phyloP scores from a whole-genome alignment of 2,329 filamentous ascomycete genomes.

The Cladophialophora carrionii region DNA sequence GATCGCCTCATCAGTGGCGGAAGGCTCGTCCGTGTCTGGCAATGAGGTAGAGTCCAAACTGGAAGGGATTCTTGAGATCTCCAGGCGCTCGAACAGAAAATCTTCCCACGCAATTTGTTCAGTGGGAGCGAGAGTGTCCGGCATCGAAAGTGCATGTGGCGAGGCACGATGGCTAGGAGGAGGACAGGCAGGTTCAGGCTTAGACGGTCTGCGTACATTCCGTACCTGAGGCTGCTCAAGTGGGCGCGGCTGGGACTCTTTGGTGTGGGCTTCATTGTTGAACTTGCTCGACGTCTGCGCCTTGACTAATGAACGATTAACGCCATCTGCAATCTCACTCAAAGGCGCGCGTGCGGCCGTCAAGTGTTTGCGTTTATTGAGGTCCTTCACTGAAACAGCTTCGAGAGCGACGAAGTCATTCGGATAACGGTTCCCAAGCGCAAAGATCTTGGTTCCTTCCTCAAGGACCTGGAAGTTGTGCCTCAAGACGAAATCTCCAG shows the following conservation, averaged over 20 bases:
- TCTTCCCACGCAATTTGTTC: neutral
- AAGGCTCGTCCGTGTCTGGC: neutral
- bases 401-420: slow-evolving; percentile 39
- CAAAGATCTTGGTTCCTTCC: slow-evolving; percentile 19
- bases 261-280: slow-evolving; percentile 1
- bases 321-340: slow-evolving; percentile 13
- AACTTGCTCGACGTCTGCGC: neutral
- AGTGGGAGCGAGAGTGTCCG: neutral
- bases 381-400: slow-evolving; percentile 33
- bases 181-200: neutral
- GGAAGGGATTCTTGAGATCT: neutral
- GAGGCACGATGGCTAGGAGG: neutral
- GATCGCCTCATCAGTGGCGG: neutral
- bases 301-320: slow-evolving; percentile 1
- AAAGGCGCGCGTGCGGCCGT: slow-evolving; percentile 3
- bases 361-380: slow-evolving; percentile 10
- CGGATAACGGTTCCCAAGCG: slow-evolving; percentile 32
- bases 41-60: too few species aligned
- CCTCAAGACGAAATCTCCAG: slow-evolving; percentile 18
- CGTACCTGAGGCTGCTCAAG: neutral
- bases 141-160: neutral
- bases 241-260: neutral
- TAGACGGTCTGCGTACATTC: neutral
- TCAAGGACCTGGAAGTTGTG: slow-evolving; percentile 20
- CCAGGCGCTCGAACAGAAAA: slow-evolving; percentile 9